Conservation (phyloP, 2,329 filamentous ascomycete species). For the Cladosporium sp. region DNA sequence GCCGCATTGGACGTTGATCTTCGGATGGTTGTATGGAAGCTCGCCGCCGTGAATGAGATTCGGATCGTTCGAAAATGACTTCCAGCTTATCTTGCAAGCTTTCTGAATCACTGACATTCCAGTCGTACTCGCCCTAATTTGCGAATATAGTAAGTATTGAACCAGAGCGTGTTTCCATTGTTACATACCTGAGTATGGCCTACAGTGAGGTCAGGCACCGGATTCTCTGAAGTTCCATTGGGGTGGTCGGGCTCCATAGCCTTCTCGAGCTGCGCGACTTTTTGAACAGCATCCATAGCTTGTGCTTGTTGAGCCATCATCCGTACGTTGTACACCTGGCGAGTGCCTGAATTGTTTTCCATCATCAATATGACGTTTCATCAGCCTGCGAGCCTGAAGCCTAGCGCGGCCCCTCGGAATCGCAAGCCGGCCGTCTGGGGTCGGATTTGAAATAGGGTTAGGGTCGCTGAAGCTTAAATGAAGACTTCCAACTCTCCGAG, state of each 20-base stretch:
- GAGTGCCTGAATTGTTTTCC: conserved; percentile 3
- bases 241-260: not conserved
- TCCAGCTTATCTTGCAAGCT: conserved; percentile 39
- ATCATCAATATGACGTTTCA: conserved; percentile 12
- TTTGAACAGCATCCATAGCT: not conserved
- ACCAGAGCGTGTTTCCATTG: not conserved
- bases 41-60: conserved; percentile 54
- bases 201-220: not conserved
- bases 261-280: not conserved
- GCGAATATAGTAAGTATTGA: not conserved
- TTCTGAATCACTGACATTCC: conserved; percentile 31
- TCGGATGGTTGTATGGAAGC: conserved; percentile 50
- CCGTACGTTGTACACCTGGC: not conserved
- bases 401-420: not conserved
- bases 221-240: not conserved
- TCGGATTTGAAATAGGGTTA: not conserved
- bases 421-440: not conserved
- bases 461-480: not conserved
- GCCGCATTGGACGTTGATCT: not conserved
- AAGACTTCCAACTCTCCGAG: not conserved
- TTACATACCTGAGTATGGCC: conserved; percentile 19
- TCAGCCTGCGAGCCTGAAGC: not conserved
- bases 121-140: conserved; percentile 12
- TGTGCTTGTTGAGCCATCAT: conserved; percentile 1
- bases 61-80: conserved; percentile 58